These are phyloP conservation scores for Colletotrichum orchidophilum DNA, from an alignment of 2,329 filamentous ascomycete genomes.

Conservation along the genomic window DNA sequence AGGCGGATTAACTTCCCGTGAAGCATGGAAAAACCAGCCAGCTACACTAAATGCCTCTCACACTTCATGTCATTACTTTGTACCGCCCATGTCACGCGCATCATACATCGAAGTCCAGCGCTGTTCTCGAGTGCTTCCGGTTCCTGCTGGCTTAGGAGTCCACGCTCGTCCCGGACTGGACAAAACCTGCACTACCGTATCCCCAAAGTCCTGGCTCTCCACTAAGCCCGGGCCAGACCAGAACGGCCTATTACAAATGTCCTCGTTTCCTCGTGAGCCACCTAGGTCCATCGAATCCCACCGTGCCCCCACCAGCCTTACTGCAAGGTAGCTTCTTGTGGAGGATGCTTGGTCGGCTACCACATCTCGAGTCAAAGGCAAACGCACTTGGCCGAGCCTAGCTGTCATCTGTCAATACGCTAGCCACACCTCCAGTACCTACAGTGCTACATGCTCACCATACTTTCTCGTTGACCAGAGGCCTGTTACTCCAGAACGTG, in stretches of 20 bases:
- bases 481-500: not conserved
- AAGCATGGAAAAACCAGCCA: not conserved
- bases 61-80: no score
- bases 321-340: not conserved
- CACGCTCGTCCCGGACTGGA: not conserved
- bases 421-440: no score
- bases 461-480: not conserved
- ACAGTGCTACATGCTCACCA: no score
- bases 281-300: not conserved
- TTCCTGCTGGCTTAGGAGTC: not conserved
- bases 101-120: not conserved
- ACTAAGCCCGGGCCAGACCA: not conserved
- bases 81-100: not conserved
- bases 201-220: not conserved
- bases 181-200: not conserved
- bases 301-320: not conserved
- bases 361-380: not conserved
- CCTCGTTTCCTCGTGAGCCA: not conserved
- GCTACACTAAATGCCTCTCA: not conserved
- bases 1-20: slow-evolving; percentile 16
- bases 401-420: not conserved
- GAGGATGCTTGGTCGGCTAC: no score
- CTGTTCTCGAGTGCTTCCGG: slow-evolving; percentile 1
- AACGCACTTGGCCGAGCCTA: not conserved
- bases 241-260: not conserved